These are phyloP conservation scores for Aspergillus aculeatus DNA, from an alignment of 2,329 filamentous ascomycete genomes.

Conservation along the genomic window DNA sequence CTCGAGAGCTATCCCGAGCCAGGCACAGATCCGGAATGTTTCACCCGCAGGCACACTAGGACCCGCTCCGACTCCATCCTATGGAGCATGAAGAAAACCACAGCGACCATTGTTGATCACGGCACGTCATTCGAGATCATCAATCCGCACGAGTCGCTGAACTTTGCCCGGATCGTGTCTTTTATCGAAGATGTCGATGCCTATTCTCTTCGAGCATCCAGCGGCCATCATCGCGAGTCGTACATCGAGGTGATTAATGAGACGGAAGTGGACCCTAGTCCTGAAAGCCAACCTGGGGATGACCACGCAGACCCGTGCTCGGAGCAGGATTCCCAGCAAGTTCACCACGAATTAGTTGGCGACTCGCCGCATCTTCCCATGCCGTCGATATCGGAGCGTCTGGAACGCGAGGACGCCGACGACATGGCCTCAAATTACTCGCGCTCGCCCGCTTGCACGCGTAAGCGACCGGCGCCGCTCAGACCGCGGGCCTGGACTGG, in stretches of 20 bases:
- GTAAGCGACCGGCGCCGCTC: constrained; percentile 17
- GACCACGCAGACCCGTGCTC: neutral
- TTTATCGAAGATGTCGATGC: constrained; percentile 36
- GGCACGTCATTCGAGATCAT: constrained; percentile 40
- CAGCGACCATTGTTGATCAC: constrained; percentile 32
- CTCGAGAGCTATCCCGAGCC: constrained; percentile 23
- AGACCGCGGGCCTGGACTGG: constrained; percentile 20
- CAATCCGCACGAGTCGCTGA: constrained; percentile 38
- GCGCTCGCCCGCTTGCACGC: constrained; percentile 13
- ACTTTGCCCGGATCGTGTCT: constrained; percentile 36
- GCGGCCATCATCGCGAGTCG: constrained; percentile 26
- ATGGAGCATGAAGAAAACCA: constrained; percentile 24
- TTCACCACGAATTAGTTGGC: constrained; percentile 22
- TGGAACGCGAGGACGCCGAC: constrained; percentile 19
- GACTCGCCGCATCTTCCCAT: constrained; percentile 24
- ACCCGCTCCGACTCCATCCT: constrained; percentile 30
- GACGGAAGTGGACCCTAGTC: constrained; percentile 13
- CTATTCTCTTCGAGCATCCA: constrained; percentile 20
- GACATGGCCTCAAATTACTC: constrained; percentile 8
- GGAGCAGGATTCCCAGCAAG: constrained; percentile 15
- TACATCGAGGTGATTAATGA: constrained; percentile 14
- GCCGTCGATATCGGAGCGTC: constrained; percentile 28
- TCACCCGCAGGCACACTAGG: constrained; percentile 18
- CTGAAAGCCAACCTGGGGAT: constrained; percentile 12
- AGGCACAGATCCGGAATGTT: constrained; percentile 20